Conservation (phyloP, 2,329 filamentous ascomycete genomes). For the Pseudogymnoascus sp. region DNA sequence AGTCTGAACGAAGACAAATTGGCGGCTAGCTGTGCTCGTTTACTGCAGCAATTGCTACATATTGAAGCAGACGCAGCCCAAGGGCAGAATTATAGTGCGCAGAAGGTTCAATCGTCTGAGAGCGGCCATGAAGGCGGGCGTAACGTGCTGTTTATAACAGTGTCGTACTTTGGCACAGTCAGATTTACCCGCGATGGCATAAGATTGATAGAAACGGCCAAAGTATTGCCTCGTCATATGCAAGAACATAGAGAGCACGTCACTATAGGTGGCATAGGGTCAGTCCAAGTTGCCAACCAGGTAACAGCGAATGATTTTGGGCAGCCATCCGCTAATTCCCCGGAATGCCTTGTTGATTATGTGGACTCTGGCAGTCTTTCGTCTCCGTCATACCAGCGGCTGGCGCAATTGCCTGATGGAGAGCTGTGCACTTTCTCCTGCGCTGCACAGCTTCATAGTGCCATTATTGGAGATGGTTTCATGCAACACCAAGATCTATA, state of each 20-base stretch:
- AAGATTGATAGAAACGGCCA: neutral
- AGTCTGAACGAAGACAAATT: slow-evolving; percentile 27
- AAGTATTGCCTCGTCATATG: neutral
- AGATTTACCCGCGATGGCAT: slow-evolving; percentile 23
- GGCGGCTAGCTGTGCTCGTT: slow-evolving; percentile 24
- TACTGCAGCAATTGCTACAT: slow-evolving; percentile 26
- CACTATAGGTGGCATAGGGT: neutral
- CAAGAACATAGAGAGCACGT: neutral
- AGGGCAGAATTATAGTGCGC: slow-evolving; percentile 13
- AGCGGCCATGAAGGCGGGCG: slow-evolving; percentile 11
- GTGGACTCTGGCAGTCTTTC: neutral
- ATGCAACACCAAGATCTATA: neutral
- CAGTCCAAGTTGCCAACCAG: neutral
- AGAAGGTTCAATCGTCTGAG: neutral
- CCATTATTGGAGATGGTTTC: neutral
- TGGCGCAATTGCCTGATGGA: neutral
- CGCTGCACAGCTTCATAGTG: neutral
- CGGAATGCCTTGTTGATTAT: neutral
- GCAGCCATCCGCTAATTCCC: neutral
- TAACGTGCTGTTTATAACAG: slow-evolving; percentile 11
- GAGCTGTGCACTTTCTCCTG: neutral
- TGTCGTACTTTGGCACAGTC: slow-evolving; percentile 28
- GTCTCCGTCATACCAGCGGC: neutral
- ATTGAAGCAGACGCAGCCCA: slow-evolving; percentile 28
- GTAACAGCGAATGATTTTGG: neutral